These are phyloP conservation scores for Cytospora piceicola DNA, from an alignment of 2,329 filamentous ascomycete species.

Conservation along the genomic window DNA sequence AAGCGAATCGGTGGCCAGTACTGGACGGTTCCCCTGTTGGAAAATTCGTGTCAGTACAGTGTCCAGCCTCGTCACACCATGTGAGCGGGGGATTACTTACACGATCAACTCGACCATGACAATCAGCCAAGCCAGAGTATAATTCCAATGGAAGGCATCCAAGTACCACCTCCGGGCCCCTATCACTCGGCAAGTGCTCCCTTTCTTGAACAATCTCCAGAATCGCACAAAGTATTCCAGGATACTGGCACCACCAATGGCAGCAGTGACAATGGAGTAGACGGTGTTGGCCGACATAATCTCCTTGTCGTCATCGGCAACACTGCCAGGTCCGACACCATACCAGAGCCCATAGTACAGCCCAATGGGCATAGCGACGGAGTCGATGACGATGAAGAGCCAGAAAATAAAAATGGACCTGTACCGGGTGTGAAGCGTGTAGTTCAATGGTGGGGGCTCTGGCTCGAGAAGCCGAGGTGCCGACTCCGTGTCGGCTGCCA, in stretches of 20 bases:
- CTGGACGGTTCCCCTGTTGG: slow-evolving; percentile 39
- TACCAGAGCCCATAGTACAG: slow-evolving; percentile 56
- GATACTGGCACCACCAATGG: slow-evolving; percentile 56
- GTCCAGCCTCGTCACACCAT: background rate
- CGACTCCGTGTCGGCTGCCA: slow-evolving; percentile 15
- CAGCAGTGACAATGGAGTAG: slow-evolving; percentile 58
- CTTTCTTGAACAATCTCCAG: slow-evolving; percentile 56
- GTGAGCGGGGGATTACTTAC: slow-evolving; percentile 31
- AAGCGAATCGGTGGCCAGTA: slow-evolving; percentile 53
- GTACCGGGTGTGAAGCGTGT: slow-evolving; percentile 43
- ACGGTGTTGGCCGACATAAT: slow-evolving; percentile 39
- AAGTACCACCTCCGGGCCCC: slow-evolving; percentile 43
- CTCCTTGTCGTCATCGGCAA: slow-evolving; percentile 42
- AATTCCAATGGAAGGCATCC: slow-evolving; percentile 63
- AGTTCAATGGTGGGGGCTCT: slow-evolving; percentile 39
- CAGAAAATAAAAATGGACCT: slow-evolving; percentile 51
- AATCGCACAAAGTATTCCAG: slow-evolving; percentile 57
- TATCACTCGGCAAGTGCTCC: slow-evolving; percentile 54
- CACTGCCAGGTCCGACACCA: slow-evolving; percentile 40
- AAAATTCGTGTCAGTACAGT: background rate
- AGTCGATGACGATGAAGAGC: slow-evolving; percentile 52
- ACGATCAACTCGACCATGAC: slow-evolving; percentile 61
- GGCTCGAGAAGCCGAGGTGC: slow-evolving; percentile 27
- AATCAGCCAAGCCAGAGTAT: slow-evolving; percentile 57
- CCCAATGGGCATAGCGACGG: slow-evolving; percentile 53